Percentiles rank a stretch among this genome's conserved stretches.
phyloP scores from a whole-genome alignment of 2,329 filamentous ascomycete genomes.

The Moelleriella libera region DNA sequence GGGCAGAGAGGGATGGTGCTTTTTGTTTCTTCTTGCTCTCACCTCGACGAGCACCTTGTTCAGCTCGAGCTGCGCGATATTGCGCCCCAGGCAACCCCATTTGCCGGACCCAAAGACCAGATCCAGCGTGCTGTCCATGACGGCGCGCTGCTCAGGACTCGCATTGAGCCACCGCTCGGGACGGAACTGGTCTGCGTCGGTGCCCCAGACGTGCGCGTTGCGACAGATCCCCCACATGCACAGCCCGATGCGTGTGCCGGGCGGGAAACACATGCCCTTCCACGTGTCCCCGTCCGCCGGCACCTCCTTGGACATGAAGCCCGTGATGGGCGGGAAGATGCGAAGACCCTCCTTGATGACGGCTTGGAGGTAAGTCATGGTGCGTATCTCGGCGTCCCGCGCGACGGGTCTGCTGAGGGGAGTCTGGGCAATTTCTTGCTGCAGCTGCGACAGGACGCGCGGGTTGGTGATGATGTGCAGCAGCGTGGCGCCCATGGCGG shows the following conservation, averaged over 20 bases:
- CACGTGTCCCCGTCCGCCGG: constrained; percentile 15
- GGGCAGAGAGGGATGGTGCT: background rate
- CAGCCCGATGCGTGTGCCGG: constrained; percentile 16
- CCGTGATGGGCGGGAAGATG: constrained; percentile 20
- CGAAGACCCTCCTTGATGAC: constrained; percentile 33
- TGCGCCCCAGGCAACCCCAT: constrained; percentile 23
- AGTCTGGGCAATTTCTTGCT: constrained; percentile 11
- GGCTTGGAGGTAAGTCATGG: constrained; percentile 29
- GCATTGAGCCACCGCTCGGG: constrained; percentile 24
- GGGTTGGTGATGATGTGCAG: constrained; percentile 37
- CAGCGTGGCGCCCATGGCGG: constrained; percentile 35
- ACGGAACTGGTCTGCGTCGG: constrained; percentile 17
- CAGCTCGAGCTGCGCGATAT: constrained; percentile 23
- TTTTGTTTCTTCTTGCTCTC: too few species aligned
- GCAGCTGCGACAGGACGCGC: constrained; percentile 28
- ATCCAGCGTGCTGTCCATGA: constrained; percentile 22
- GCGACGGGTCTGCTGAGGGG: constrained; percentile 11
- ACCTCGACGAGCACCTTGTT: constrained; percentile 27
- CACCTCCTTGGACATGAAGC: constrained; percentile 21
- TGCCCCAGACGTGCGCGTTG: constrained; percentile 18
- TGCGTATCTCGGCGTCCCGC: constrained; percentile 17
- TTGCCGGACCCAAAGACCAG: constrained; percentile 23
- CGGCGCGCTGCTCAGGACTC: constrained; percentile 12
- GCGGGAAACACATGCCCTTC: constrained; percentile 17
- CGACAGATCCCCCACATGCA: constrained; percentile 21